These are phyloP conservation scores for Clonostachys sp. DNA, from an alignment of 2,329 filamentous ascomycete species.

Conservation along the genomic window DNA sequence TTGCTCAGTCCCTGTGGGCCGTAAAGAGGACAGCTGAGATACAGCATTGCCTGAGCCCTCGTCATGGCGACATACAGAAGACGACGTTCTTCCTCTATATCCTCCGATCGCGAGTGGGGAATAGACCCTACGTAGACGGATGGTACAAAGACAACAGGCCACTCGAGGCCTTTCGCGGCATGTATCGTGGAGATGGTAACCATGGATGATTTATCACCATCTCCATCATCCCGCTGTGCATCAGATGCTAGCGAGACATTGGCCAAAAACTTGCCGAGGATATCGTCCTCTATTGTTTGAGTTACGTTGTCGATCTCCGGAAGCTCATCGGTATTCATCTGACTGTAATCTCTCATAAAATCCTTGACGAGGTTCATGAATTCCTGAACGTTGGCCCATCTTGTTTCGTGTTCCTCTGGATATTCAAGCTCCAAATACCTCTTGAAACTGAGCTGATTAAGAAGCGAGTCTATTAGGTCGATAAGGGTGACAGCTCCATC, in stretches of 20 bases:
- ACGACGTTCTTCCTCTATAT: slow-evolving; percentile 81
- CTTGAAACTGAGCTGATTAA: slow-evolving; percentile 66
- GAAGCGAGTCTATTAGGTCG: slow-evolving; percentile 44
- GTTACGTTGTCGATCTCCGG: slow-evolving; percentile 68
- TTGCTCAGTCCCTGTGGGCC: slow-evolving; percentile 54
- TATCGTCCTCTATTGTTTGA: slow-evolving; percentile 59
- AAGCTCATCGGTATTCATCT: slow-evolving; percentile 47
- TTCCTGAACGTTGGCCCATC: slow-evolving; percentile 88
- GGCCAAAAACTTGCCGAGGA: slow-evolving; percentile 75
- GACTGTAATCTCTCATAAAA: slow-evolving; percentile 44
- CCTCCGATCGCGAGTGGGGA: slow-evolving; percentile 81
- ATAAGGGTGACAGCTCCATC: slow-evolving; percentile 30
- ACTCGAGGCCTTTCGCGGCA: slow-evolving; percentile 91
- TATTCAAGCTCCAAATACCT: slow-evolving; percentile 70
- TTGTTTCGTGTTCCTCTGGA: slow-evolving; percentile 67
- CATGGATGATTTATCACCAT: slow-evolving; percentile 51
- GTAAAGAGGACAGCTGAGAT: slow-evolving; percentile 74
- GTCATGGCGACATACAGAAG: slow-evolving; percentile 97
- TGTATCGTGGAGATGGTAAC: slow-evolving; percentile 96
- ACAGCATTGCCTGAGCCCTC: slow-evolving; percentile 78
- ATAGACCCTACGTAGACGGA: slow-evolving; percentile 87
- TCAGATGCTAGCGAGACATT: slow-evolving; percentile 87
- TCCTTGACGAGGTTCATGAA: slow-evolving; percentile 77
- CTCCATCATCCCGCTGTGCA: slow-evolving; percentile 58
- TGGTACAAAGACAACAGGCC: slow-evolving; percentile 92